These are phyloP conservation scores for Camellia oleifera DNA, from an alignment of 179 eudicot genomes.

Conservation along the genomic window DNA sequence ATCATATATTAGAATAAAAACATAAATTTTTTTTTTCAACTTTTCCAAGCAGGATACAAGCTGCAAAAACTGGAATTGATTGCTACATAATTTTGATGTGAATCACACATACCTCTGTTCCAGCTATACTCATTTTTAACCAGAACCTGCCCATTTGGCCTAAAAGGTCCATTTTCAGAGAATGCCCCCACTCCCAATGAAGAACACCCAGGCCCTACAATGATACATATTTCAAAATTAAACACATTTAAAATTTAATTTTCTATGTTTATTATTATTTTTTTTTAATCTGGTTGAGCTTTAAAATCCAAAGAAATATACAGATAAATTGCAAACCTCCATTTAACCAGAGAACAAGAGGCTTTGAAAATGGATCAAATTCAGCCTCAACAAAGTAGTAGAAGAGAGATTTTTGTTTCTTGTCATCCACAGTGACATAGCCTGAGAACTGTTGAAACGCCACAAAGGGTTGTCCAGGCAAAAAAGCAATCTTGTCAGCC, in stretches of 20 bases:
- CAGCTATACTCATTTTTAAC: slow-evolving; percentile 79
- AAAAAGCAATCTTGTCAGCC: slow-evolving; percentile 43
- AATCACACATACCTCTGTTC: slow-evolving; percentile 59
- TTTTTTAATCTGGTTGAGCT: too few relatives aligned
- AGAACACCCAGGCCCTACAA: slow-evolving; percentile 94
- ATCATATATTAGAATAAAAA: slow-evolving; percentile 8
- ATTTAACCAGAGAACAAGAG: slow-evolving; percentile 78
- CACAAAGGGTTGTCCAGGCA: slow-evolving; percentile 90
- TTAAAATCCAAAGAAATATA: too few relatives aligned
- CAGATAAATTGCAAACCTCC: slow-evolving; percentile 50
- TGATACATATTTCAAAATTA: slow-evolving; percentile 7
- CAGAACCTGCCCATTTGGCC: slow-evolving; percentile 67
- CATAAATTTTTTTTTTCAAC: neutral
- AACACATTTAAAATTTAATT: neutral
- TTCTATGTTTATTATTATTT: too few relatives aligned
- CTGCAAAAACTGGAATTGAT: too few relatives aligned
- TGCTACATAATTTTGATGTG: neutral
- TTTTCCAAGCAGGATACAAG: too few relatives aligned
- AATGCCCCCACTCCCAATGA: slow-evolving; percentile 97
- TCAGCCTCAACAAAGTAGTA: slow-evolving; percentile 91
- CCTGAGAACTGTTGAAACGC: slow-evolving; percentile 79
- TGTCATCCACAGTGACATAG: slow-evolving; percentile 69
- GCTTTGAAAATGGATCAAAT: slow-evolving; percentile 55
- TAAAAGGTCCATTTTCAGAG: slow-evolving; percentile 96
- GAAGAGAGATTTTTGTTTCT: slow-evolving; percentile 59